These are phyloP conservation scores for Murraya koenigii DNA, from an alignment of 345 rosid species.

Conservation along the genomic window DNA sequence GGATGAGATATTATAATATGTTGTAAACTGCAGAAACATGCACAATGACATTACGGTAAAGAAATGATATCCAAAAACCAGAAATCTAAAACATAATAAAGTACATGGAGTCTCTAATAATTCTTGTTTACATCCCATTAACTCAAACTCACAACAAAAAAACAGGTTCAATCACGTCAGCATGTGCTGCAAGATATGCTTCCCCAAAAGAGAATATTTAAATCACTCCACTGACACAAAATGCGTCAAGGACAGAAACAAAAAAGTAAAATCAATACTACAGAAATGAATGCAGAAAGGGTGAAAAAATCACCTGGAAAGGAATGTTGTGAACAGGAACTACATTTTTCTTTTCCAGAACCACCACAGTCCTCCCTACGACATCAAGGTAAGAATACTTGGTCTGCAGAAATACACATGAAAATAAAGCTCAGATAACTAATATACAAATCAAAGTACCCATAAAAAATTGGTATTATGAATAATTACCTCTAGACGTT, in stretches of 20 bases:
- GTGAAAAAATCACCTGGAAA: slow-evolving; percentile 67
- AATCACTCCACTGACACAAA: background rate
- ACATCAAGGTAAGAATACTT: slow-evolving; percentile 97
- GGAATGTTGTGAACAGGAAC: slow-evolving; percentile 75
- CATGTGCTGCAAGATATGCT: background rate
- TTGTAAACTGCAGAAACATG: background rate
- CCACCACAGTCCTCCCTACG: slow-evolving; percentile 92
- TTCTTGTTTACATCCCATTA: background rate
- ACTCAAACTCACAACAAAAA: background rate
- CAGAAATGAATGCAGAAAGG: slow-evolving; percentile 2
- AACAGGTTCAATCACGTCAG: background rate
- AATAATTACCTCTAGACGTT: slow-evolving; percentile 63
- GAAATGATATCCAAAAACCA: background rate
- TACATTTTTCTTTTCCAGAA: slow-evolving; percentile 81
- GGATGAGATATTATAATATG: background rate
- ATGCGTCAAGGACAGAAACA: slow-evolving; percentile 1
- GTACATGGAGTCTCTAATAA: background rate
- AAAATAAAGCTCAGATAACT: slow-evolving; percentile 13
- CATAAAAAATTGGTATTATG: slow-evolving; percentile 1
- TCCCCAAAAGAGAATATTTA: background rate
- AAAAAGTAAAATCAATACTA: background rate
- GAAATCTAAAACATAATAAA: background rate
- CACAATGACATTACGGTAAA: background rate
- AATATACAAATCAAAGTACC: background rate
- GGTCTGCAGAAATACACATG: slow-evolving; percentile 45